A percentile compares a stretch with the other conserved stretches of the same genome.
Evolutionary conservation across 2,329 filamentous ascomycete genomes (phyloP).

Genomic region (Colletotrichum abscissum): DNA sequence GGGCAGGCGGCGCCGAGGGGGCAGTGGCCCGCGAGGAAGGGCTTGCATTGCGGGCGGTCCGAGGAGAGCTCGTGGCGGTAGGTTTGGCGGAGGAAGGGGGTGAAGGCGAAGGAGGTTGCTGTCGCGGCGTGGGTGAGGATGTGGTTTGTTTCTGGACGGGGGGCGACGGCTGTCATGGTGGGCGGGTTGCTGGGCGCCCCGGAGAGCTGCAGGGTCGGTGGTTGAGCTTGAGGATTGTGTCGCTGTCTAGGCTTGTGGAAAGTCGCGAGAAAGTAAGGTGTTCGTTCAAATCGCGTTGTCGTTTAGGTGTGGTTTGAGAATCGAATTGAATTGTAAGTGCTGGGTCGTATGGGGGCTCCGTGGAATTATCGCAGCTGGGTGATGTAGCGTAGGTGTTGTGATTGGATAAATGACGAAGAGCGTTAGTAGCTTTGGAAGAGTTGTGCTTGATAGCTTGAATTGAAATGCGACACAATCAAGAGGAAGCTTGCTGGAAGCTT

Average conservation of each 20-base stretch:
- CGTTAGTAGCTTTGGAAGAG: too few relatives aligned
- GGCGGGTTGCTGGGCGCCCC: slow-evolving; percentile 32
- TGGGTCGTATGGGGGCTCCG: too few relatives aligned
- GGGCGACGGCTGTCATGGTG: slow-evolving; percentile 42
- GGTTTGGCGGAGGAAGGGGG: slow-evolving; percentile 83
- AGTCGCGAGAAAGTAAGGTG: background rate
- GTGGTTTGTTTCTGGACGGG: slow-evolving; percentile 44
- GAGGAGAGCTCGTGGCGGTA: slow-evolving; percentile 87
- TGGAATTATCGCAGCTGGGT: too few relatives aligned
- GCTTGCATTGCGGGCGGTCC: slow-evolving; percentile 84
- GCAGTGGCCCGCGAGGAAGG: slow-evolving; percentile 87
- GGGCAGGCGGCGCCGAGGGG: slow-evolving; percentile 86
- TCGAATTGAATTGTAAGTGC: too few relatives aligned
- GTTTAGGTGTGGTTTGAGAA: background rate
- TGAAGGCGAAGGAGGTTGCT: slow-evolving; percentile 82
- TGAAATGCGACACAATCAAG: too few relatives aligned
- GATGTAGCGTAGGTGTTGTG: too few relatives aligned
- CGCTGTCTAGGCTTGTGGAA: background rate
- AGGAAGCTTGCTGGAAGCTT: too few relatives aligned
- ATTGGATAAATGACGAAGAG: too few relatives aligned
- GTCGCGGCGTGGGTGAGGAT: slow-evolving; percentile 69
- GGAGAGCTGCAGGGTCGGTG: background rate
- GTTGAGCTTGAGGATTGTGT: background rate
- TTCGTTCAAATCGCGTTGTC: background rate
- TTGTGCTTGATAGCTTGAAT: too few relatives aligned